These are phyloP conservation scores for Schizochytrium sp. DNA, from an alignment of 108 stramenopile species.

Conservation along the genomic window DNA sequence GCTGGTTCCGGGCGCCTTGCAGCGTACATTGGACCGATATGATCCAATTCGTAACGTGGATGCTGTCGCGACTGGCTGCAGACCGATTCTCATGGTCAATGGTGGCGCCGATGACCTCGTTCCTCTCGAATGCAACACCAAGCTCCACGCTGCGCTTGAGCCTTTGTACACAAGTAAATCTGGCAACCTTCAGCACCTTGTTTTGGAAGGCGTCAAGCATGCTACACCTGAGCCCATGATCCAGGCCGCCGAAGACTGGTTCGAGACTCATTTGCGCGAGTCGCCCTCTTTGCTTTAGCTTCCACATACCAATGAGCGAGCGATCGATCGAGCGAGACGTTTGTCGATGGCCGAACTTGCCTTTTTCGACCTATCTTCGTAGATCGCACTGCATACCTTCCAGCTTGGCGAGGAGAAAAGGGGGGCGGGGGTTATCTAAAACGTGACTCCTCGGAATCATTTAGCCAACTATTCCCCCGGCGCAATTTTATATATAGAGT, in stretches of 20 bases:
- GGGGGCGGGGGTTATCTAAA: no score
- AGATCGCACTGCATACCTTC: no score
- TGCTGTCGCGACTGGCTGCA: not conserved
- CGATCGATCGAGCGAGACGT: no score
- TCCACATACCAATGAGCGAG: no score
- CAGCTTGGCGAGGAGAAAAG: no score
- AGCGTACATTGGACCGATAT: not conserved
- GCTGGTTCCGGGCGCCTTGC: not conserved
- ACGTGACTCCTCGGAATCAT: no score
- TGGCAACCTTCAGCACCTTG: not conserved
- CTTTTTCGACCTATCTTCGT: no score
- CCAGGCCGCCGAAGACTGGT: not conserved
- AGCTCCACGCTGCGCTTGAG: not conserved
- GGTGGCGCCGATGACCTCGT: not conserved
- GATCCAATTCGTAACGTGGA: not conserved
- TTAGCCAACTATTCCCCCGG: no score
- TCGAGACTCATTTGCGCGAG: not conserved
- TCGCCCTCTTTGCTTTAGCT: no score
- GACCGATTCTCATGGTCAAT: not conserved
- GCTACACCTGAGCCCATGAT: not conserved
- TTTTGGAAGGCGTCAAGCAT: not conserved
- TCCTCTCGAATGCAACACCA: not conserved
- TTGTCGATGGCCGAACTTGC: no score
- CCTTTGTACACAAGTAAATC: not conserved
- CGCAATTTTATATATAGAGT: no score